Evolutionary conservation across 352 stramenopile genomes (phyloP), one percentile per base, ranked within the genome.

Genomic region (Sclerospora graminicola): DNA sequence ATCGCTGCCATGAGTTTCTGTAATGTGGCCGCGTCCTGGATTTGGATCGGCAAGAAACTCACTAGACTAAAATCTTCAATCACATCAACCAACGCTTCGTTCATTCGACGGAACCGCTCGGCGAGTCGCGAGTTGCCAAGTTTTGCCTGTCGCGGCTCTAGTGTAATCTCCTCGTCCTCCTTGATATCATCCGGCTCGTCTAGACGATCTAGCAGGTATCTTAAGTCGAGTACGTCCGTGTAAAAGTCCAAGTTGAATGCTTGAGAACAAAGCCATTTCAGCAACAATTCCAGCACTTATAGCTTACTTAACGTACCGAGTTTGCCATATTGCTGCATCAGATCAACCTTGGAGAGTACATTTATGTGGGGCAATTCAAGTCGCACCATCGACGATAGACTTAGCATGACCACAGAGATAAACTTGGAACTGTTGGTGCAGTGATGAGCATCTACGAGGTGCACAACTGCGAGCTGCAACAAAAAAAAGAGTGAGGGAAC

Each of bases 311-410:
- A 43, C 45, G 30, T 67, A 84, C 63, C 71, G n/a, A 87, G 63
- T 51, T 82, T 82, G 43, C 84, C 84, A 41, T 95, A 94, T 28
- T 90, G 80, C 51, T 97, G 72, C 42, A 98, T 94, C 19, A 99
- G 69, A 70, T 99, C 97, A 45, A 97, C 96, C 71, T 99, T 99
- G 26, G 93, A 98, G 3, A 99, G 68, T 9, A 99, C 84, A 60
- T 99, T 99, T 14, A 99, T 81, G 58, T 98, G 94, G 16, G 97
- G 96, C 10, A 99, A 64, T 53, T 99, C 95, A 21, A 99, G 81
- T 10, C 72, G 71, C 31, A 96, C 94, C 97, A 99, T 99, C 9
- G 94, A 96, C 50, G 83, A 96, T 30, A 99, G 76, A 35, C 90
- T 96, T 32, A 99, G 72, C 40, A 99, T 77, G 26, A 87, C 80